Conservation (phyloP, 495 filamentous ascomycete species). For the Penicillium bovifimosum region DNA sequence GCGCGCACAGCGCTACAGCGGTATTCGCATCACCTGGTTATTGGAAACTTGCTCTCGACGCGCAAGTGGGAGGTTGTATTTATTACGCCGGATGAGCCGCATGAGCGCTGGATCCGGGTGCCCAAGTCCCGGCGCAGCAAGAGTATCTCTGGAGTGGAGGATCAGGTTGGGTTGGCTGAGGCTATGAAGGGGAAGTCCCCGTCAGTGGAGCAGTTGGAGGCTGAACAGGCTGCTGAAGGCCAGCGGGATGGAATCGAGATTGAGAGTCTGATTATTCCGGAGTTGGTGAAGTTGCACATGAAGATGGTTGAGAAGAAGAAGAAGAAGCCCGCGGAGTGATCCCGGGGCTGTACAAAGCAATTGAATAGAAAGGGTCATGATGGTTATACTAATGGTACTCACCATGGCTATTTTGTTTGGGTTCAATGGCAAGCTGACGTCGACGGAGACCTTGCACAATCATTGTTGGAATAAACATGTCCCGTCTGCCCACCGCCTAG, state of each 20-base stretch:
- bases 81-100: constrained; percentile 59
- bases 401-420: too few species aligned
- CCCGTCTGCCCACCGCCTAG: too few species aligned
- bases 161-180: constrained; percentile 54
- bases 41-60: constrained; percentile 89
- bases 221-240: constrained; percentile 15
- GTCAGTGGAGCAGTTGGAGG: constrained; percentile 1
- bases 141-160: constrained; percentile 56
- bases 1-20: constrained; percentile 76
- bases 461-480: too few species aligned
- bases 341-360: too few species aligned
- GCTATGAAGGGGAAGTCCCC: constrained; percentile 19
- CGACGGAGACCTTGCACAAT: too few species aligned
- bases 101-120: constrained; percentile 77
- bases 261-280: constrained; percentile 82
- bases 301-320: constrained; percentile 46
- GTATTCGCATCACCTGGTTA: constrained; percentile 92
- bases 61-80: constrained; percentile 97
- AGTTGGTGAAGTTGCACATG: constrained; percentile 65
- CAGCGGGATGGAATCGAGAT: constrained; percentile 63
- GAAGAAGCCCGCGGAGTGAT: not conserved
- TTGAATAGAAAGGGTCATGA: too few species aligned
- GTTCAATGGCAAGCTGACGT: too few species aligned
- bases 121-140: constrained; percentile 64
- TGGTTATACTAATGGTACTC: too few species aligned